Percentiles rank a stretch among this genome's conserved stretches.
Conservation (phyloP, 495 filamentous ascomycete genomes). For the Glonium stellatum region DNA sequence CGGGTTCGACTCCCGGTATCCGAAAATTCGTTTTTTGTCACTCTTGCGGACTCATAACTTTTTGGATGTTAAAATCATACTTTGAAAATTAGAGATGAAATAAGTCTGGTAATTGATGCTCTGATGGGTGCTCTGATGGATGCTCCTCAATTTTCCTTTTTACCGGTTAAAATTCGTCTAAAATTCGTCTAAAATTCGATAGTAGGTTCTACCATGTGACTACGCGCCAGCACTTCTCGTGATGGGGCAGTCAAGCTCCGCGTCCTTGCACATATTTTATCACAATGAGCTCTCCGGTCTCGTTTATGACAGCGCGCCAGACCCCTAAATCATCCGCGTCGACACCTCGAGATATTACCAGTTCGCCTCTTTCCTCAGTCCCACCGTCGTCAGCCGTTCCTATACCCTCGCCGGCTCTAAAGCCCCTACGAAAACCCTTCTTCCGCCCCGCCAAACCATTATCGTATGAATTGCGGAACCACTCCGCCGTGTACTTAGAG, state of each 20-base stretch:
- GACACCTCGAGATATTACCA: background rate
- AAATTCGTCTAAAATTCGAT: too few species aligned
- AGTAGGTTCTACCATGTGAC: background rate
- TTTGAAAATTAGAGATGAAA: too few species aligned
- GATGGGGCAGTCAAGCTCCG: background rate
- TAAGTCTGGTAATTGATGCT: too few species aligned
- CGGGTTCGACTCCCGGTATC: too few species aligned
- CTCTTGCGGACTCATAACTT: too few species aligned
- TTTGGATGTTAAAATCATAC: too few species aligned
- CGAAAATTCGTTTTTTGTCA: too few species aligned
- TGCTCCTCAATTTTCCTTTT: too few species aligned
- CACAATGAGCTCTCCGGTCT: background rate
- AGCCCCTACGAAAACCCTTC: conserved; percentile 6
- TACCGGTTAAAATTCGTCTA: too few species aligned
- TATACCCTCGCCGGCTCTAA: background rate
- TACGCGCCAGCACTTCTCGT: background rate
- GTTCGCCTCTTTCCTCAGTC: background rate
- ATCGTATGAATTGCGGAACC: conserved; percentile 21
- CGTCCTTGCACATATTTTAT: background rate
- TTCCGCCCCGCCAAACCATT: conserved; percentile 13
- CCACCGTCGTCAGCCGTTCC: background rate
- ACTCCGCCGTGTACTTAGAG: conserved; percentile 24
- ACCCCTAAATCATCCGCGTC: background rate
- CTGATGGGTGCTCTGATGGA: too few species aligned
- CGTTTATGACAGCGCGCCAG: background rate